Evolutionary conservation across 768 basidiomycete species (phyloP), one percentile per base, ranked within the genome.

Genomic region (Leccinellum rugosiceps): DNA sequence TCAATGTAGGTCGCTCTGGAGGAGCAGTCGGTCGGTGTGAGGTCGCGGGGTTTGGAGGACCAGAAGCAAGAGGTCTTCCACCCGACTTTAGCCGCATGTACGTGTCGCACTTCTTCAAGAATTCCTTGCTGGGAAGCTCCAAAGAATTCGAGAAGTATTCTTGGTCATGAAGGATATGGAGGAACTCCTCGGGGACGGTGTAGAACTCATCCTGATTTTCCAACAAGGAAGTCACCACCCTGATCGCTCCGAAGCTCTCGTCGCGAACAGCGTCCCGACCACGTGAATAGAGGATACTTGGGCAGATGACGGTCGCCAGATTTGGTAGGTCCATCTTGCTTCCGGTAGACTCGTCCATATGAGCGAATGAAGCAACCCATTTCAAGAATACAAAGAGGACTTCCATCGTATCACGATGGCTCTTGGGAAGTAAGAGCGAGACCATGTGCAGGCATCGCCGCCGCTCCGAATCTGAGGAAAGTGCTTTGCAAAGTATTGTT

Each of bases 291-390:
- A 99, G 84, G 61, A 99, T 98, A 66, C 93, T 98, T n/a, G 97
- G 97, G 67, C 90, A 89, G 63, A 98, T 95, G 74, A 98, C 96
- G 9, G 94, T 98, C 34, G 97, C 94, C 63, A 99, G 81, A 72
- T 99, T 99, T 17, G 81, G 81, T 48, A 98, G 78, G 73, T 99
- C 97, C 97, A 99, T 99, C 77, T 96, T 95, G 76, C 92, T 95
- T 43, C 95, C 95, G 0, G 96, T 98, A 68, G 92, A 92, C 64
- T 94, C 93, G 67, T 98, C 95, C 78, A 95, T 86, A 74, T 99
- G 96, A 50, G 97, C 94, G 72, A 99, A 99, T 2, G 94, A 97
- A 10, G 96, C 96, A 11, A 99, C 97, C 97, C 97, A 99, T 75
- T 98, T 97, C 63, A 99, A 81, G 78, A 99, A 99, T 30, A 97